Conservation (phyloP, 352 stramenopile species). For the Pythium coloratum region DNA sequence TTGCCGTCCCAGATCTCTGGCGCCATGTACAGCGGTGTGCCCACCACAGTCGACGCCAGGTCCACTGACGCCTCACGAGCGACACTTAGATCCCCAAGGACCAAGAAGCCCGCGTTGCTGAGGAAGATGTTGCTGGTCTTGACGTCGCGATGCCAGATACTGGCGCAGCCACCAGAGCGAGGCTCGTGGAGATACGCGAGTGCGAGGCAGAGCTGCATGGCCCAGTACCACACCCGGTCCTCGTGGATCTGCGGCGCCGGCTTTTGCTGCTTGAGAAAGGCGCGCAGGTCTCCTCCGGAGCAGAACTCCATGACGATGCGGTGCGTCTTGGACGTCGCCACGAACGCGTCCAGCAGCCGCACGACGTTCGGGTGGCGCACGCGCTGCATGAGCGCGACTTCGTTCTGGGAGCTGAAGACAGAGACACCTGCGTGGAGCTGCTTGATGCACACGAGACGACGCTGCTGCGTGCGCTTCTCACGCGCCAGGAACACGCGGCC, state of each 20-base stretch:
- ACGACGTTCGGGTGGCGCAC: conserved; percentile 92
- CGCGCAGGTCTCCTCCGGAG: conserved; percentile 67
- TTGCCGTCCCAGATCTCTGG: conserved; percentile 83
- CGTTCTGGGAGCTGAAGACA: conserved; percentile 35
- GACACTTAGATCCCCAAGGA: conserved; percentile 91
- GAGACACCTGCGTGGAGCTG: conserved; percentile 49
- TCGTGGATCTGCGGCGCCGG: conserved; percentile 40
- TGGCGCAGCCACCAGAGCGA: conserved; percentile 42
- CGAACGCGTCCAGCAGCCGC: conserved; percentile 73
- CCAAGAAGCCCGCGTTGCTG: conserved; percentile 54
- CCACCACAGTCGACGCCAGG: conserved; percentile 78
- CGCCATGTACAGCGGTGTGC: conserved; percentile 89
- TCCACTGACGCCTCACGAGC: conserved; percentile 41
- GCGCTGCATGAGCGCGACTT: conserved; percentile 71
- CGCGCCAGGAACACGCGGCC: conserved; percentile 90
- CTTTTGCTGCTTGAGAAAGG: conserved; percentile 32
- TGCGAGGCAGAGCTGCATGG: conserved; percentile 88
- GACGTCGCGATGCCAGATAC: conserved; percentile 77
- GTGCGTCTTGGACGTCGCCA: conserved; percentile 22
- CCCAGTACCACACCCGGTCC: conserved; percentile 87
- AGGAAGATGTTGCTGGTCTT: conserved; percentile 92
- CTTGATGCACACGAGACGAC: conserved; percentile 86
- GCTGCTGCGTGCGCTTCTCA: conserved; percentile 54
- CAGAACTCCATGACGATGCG: conserved; percentile 94
- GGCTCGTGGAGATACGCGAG: conserved; percentile 87